These are phyloP conservation scores for Obelidium mucronatum DNA, from an alignment of 192 early-diverging fungal genomes.

Conservation along the genomic window DNA sequence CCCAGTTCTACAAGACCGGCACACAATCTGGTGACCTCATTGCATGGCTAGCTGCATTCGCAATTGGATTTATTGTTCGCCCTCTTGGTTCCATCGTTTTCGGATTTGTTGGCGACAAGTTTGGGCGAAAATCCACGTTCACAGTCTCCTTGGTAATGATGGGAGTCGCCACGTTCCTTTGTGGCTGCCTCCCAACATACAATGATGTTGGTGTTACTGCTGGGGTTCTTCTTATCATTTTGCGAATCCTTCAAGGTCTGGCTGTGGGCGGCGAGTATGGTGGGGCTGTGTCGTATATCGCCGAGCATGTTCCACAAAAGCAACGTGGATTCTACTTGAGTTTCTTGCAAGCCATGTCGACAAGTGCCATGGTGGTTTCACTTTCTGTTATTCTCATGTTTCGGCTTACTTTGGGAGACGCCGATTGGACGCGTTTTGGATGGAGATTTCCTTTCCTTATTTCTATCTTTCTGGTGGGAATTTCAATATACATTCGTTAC, in stretches of 20 bases:
- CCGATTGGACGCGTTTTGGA: conserved; percentile 21
- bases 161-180: conserved; percentile 34
- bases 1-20: conserved; percentile 32
- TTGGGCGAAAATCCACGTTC: conserved; percentile 38
- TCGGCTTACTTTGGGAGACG: conserved; percentile 8
- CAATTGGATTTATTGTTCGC: conserved; percentile 38
- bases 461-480: conserved; percentile 36
- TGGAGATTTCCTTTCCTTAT: conserved; percentile 46
- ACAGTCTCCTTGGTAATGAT: conserved; percentile 25
- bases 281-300: conserved; percentile 36
- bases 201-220: conserved; percentile 22
- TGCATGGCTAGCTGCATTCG: conserved; percentile 35
- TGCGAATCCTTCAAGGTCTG: conserved; percentile 40
- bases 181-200: conserved; percentile 41
- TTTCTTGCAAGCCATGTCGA: conserved; percentile 39
- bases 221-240: conserved; percentile 34
- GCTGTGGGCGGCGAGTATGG: conserved; percentile 46
- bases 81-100: conserved; percentile 42
- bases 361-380: conserved; percentile 24
- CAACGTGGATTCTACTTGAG: conserved; percentile 34
- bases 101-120: conserved; percentile 34
- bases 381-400: conserved; percentile 31
- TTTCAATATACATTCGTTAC: conserved; percentile 34
- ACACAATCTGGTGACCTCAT: conserved; percentile 27
- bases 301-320: conserved; percentile 27